These are phyloP conservation scores for Conticribra guillardii DNA, from an alignment of 108 stramenopile species.

Conservation along the genomic window DNA sequence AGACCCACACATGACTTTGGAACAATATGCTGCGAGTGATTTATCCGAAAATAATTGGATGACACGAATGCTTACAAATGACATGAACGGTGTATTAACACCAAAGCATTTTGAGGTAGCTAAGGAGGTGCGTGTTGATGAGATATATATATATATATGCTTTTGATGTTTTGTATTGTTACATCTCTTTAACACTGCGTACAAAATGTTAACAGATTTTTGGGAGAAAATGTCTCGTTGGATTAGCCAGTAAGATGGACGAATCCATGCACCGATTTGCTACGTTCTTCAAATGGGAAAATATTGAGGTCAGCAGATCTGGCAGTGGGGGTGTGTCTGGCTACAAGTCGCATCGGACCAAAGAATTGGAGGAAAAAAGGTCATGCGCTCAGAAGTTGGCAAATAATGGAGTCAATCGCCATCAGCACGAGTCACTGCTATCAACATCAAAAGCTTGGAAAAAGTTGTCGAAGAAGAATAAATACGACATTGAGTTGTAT, in stretches of 20 bases:
- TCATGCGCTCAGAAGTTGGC: conserved; percentile 14
- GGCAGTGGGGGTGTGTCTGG: too few relatives aligned
- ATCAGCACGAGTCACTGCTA: conserved; percentile 1
- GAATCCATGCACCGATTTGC: conserved; percentile 32
- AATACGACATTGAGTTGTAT: conserved; percentile 44
- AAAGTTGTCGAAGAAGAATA: conserved; percentile 30
- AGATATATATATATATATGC: not conserved
- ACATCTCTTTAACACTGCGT: too few relatives aligned
- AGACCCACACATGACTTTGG: conserved; percentile 35
- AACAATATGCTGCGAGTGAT: conserved; percentile 24
- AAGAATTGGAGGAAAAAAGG: conserved; percentile 3
- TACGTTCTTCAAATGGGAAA: conserved; percentile 35
- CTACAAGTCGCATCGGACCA: not conserved
- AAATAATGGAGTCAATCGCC: conserved; percentile 18
- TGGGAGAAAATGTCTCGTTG: conserved; percentile 5
- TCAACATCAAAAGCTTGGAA: conserved; percentile 14
- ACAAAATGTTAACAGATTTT: not conserved
- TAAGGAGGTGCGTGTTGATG: conserved; percentile 11
- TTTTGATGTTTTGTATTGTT: too few relatives aligned
- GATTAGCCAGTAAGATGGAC: conserved; percentile 12
- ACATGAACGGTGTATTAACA: conserved; percentile 16
- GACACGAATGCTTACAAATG: conserved; percentile 21
- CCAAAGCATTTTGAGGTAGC: conserved; percentile 27
- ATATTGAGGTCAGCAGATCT: conserved; percentile 1
- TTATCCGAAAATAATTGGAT: conserved; percentile 48